These are phyloP conservation scores for Podila verticillata DNA, from an alignment of 192 early-diverging fungal species.

Conservation along the genomic window DNA sequence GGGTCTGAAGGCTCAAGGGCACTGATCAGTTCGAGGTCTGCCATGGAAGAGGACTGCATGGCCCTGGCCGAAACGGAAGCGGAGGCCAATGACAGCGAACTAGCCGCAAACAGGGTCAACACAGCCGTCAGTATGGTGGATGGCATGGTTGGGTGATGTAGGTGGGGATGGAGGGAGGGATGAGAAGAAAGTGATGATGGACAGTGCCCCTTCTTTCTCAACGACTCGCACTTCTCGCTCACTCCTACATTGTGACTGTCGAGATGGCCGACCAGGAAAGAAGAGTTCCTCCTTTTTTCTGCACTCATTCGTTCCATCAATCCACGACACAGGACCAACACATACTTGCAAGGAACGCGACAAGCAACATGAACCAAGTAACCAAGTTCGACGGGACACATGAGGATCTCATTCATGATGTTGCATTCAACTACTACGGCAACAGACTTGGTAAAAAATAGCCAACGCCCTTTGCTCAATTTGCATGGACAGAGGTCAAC, in stretches of 20 bases:
- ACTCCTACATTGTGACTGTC: too few relatives aligned
- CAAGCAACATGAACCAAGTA: constrained; percentile 52
- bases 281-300: too few relatives aligned
- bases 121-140: neutral
- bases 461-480: neutral
- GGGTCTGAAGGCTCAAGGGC: constrained; percentile 28
- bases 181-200: neutral
- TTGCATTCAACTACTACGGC: constrained; percentile 94
- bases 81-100: neutral
- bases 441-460: constrained; percentile 66
- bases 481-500: neutral
- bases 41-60: constrained; percentile 25
- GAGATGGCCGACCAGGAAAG: too few relatives aligned
- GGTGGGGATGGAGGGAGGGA: neutral
- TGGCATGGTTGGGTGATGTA: neutral
- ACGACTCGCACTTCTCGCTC: too few relatives aligned
- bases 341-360: neutral
- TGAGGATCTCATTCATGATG: constrained; percentile 94
- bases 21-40: constrained; percentile 36
- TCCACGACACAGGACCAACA: too few relatives aligned
- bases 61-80: neutral
- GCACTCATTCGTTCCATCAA: too few relatives aligned
- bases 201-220: too few relatives aligned
- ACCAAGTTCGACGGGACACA: constrained; percentile 77
- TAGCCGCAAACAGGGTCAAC: neutral